Percentiles rank a stretch among this genome's conserved stretches.
These are phyloP conservation scores for Colletotrichum cordylinicola DNA, from an alignment of 2,329 filamentous ascomycete genomes.

Conservation along the genomic window DNA sequence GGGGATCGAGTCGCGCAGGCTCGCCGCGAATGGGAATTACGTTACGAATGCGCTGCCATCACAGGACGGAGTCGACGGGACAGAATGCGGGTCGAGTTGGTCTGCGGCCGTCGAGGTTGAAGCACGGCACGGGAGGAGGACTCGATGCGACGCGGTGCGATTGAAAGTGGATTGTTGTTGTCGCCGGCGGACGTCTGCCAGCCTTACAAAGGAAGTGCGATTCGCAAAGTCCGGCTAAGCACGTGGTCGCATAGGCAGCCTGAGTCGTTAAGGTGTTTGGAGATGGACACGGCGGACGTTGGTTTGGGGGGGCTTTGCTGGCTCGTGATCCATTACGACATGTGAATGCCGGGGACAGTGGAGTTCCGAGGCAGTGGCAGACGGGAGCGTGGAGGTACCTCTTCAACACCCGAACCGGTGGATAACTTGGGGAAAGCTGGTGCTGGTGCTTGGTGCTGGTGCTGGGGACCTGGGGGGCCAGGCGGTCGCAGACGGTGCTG, in stretches of 20 bases:
- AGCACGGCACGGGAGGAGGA: background rate
- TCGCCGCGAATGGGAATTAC: slow-evolving; percentile 4
- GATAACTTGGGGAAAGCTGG: slow-evolving; percentile 21
- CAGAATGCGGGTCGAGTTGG: background rate
- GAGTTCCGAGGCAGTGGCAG: slow-evolving; percentile 21
- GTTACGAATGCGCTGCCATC: slow-evolving; percentile 20
- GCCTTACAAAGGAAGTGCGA: background rate
- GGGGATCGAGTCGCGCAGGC: slow-evolving; percentile 17
- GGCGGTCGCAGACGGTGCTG: background rate
- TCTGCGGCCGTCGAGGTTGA: background rate
- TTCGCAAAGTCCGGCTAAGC: background rate
- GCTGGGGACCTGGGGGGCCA: background rate
- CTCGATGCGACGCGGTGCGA: background rate
- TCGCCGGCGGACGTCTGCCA: background rate
- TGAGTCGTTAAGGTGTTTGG: slow-evolving; percentile 13
- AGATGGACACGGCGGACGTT: background rate
- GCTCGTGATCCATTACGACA: slow-evolving; percentile 24
- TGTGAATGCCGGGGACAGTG: slow-evolving; percentile 20
- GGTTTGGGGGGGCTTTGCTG: background rate
- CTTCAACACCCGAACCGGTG: slow-evolving; percentile 19
- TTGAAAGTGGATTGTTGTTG: background rate
- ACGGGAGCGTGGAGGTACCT: background rate
- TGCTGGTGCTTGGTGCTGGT: background rate
- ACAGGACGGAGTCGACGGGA: background rate
- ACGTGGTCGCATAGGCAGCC: slow-evolving; percentile 15